Conservation (phyloP, 108 stramenopile species). For the Skeletonema menzelii region DNA sequence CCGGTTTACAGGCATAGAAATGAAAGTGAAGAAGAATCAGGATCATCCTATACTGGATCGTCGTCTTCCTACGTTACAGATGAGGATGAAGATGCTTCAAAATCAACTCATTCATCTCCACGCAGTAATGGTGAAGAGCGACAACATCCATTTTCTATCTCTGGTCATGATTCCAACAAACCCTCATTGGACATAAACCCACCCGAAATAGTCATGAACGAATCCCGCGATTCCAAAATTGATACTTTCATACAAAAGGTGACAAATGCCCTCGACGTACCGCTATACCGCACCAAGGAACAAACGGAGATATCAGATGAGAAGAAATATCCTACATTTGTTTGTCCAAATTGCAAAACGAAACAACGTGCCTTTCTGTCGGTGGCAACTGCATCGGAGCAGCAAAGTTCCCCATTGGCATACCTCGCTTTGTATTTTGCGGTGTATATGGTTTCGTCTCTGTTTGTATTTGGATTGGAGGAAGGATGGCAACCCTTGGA, state of each 20-base stretch:
- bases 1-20: background rate
- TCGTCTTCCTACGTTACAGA: background rate
- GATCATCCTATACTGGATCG: background rate
- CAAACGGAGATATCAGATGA: constrained; percentile 25
- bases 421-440: constrained; percentile 78
- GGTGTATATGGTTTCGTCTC: constrained; percentile 69
- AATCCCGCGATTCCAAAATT: constrained; percentile 73
- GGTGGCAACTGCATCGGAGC: constrained; percentile 64
- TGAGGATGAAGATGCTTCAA: background rate
- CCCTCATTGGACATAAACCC: background rate
- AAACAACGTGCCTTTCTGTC: constrained; percentile 80
- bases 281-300: constrained; percentile 14
- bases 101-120: background rate
- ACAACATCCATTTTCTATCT: background rate
- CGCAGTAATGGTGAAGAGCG: background rate
- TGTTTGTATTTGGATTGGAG: constrained; percentile 85
- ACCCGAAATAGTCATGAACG: constrained; percentile 86
- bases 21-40: background rate
- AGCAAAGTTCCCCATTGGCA: constrained; percentile 68
- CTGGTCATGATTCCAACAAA: constrained; percentile 3
- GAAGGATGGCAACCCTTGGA: constrained; percentile 87
- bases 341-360: constrained; percentile 83
- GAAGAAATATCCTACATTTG: constrained; percentile 62
- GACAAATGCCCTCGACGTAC: constrained; percentile 54
- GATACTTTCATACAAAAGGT: constrained; percentile 60